Evolutionary conservation across 2,329 filamentous ascomycete genomes (phyloP).

Genomic region (Apiospora koreana): DNA sequence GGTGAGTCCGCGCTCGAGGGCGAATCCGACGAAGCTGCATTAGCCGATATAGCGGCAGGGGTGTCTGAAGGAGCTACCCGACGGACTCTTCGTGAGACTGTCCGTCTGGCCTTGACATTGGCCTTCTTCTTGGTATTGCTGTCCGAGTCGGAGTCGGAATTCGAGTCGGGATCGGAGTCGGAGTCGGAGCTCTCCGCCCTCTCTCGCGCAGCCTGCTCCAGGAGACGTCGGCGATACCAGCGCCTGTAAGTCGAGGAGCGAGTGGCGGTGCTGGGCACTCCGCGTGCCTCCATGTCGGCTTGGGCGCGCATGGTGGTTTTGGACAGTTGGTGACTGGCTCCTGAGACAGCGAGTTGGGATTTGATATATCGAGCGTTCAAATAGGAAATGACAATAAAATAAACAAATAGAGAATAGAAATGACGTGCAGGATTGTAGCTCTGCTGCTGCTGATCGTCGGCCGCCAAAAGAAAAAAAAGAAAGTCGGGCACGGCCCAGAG

Average conservation of each 20-base stretch:
- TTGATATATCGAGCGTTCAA: not conserved
- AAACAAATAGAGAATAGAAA: not conserved
- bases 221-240: not conserved
- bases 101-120: not conserved
- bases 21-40: not conserved
- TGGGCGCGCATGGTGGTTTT: not conserved
- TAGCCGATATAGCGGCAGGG: not conserved
- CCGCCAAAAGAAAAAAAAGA: not conserved
- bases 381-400: not conserved
- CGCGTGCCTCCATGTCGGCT: not conserved
- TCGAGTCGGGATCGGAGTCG: conserved; percentile 19
- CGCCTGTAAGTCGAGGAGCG: not conserved
- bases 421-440: not conserved
- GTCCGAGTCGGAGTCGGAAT: not conserved
- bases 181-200: not conserved
- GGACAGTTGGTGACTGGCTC: not conserved
- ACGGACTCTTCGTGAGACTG: not conserved
- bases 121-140: not conserved
- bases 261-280: not conserved
- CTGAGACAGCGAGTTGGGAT: not conserved
- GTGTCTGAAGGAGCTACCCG: not conserved
- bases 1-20: not conserved
- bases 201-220: not conserved
- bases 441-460: not conserved
- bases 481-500: not conserved